Conservation (phyloP, 768 basidiomycete species). For the Pleurotus tuber-regium region DNA sequence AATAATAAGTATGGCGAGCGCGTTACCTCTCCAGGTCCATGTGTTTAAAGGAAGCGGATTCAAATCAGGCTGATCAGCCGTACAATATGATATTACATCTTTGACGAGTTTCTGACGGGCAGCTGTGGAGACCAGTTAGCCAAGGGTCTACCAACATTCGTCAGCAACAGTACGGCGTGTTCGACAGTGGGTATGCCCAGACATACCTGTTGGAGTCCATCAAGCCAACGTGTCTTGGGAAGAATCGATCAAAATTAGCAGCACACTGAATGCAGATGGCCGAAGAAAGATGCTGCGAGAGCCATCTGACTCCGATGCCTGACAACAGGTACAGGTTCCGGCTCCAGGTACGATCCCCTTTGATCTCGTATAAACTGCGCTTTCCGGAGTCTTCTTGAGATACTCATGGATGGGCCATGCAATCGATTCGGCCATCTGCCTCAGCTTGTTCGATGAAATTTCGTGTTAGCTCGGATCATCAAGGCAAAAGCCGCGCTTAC, state of each 20-base stretch:
- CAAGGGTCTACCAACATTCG: no score
- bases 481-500: neutral
- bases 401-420: neutral
- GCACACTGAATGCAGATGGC: neutral
- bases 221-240: no score
- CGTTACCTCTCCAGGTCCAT: neutral
- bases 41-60: constrained; percentile 4
- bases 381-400: neutral
- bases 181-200: no score
- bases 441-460: neutral
- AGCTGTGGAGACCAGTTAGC: neutral
- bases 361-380: neutral
- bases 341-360: constrained; percentile 2
- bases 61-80: constrained; percentile 9
- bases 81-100: constrained; percentile 6
- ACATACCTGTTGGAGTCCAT: no score
- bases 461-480: neutral
- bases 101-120: neutral
- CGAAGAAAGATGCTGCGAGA: neutral
- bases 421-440: no score
- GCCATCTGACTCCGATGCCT: neutral
- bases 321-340: constrained; percentile 7
- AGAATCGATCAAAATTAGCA: neutral
- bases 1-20: neutral
- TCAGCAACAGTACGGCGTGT: no score